Percentiles rank a stretch among this genome's conserved stretches.
Conservation (phyloP, 768 basidiomycete species). For the Sarcodon sp. region DNA sequence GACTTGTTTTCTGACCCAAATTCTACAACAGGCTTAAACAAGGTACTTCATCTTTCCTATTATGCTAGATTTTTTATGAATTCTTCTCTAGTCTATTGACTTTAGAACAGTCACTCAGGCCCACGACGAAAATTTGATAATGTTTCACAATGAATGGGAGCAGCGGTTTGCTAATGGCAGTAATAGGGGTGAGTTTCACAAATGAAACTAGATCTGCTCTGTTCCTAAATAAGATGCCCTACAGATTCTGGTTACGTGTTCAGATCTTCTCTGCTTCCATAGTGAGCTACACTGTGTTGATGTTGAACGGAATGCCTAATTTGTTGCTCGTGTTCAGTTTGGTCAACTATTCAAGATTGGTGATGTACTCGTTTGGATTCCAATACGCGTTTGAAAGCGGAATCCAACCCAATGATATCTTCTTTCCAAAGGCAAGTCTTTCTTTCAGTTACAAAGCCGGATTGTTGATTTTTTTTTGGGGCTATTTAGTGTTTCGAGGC, state of each 20-base stretch:
- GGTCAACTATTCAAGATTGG: constrained; percentile 64
- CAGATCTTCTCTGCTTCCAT: constrained; percentile 58
- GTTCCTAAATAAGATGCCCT: neutral
- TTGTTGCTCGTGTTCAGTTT: constrained; percentile 28
- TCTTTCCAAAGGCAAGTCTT: constrained; percentile 48
- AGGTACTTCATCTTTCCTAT: constrained; percentile 22
- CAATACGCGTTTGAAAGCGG: constrained; percentile 72
- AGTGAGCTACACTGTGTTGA: constrained; percentile 33
- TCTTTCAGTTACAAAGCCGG: neutral
- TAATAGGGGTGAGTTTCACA: neutral
- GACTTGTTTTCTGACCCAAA: constrained; percentile 63
- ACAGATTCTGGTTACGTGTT: constrained; percentile 47
- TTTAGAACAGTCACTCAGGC: constrained; percentile 50
- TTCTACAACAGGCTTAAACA: constrained; percentile 57
- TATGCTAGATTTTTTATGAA: neutral
- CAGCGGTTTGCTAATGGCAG: constrained; percentile 34
- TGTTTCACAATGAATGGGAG: constrained; percentile 58
- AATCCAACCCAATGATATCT: constrained; percentile 44
- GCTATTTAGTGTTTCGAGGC: constrained; percentile 48
- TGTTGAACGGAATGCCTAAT: constrained; percentile 4
- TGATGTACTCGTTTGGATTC: constrained; percentile 82
- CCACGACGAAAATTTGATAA: constrained; percentile 44
- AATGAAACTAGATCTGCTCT: neutral
- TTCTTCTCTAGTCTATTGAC: constrained; percentile 37
- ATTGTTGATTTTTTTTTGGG: neutral